Evolutionary conservation across 352 stramenopile genomes (phyloP).

Genomic region (Pythium sukuiense): DNA sequence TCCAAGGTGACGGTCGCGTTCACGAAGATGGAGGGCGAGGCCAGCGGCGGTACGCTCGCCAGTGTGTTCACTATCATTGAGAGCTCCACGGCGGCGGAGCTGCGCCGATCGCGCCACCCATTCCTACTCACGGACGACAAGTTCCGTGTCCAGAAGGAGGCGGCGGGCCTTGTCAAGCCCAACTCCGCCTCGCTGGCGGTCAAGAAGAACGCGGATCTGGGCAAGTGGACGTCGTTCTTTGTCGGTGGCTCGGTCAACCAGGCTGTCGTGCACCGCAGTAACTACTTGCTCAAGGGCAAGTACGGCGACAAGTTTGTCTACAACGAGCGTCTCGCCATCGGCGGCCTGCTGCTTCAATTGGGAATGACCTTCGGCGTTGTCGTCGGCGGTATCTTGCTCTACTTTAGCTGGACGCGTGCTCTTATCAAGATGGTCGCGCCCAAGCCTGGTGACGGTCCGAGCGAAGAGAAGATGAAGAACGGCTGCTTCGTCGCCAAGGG

Average conservation of each 20-base stretch:
- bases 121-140: slow-evolving; percentile 57
- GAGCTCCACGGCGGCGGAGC: slow-evolving; percentile 41
- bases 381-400: slow-evolving; percentile 45
- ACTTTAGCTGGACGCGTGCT: slow-evolving; percentile 58
- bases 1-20: slow-evolving; percentile 50
- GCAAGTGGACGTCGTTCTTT: slow-evolving; percentile 66
- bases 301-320: slow-evolving; percentile 74
- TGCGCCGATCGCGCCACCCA: slow-evolving; percentile 44
- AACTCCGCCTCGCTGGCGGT: slow-evolving; percentile 42
- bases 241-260: slow-evolving; percentile 82
- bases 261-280: slow-evolving; percentile 76
- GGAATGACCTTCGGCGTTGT: slow-evolving; percentile 38
- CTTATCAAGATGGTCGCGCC: slow-evolving; percentile 72
- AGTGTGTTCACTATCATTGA: slow-evolving; percentile 62
- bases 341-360: slow-evolving; percentile 46
- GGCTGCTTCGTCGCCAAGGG: slow-evolving; percentile 67
- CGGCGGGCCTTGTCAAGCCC: slow-evolving; percentile 29
- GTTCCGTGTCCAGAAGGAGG: slow-evolving; percentile 38
- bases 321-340: slow-evolving; percentile 53
- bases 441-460: slow-evolving; percentile 82
- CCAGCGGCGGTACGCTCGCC: slow-evolving; percentile 61
- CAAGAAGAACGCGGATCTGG: slow-evolving; percentile 68
- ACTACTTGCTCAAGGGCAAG: slow-evolving; percentile 48
- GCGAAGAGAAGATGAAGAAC: slow-evolving; percentile 71
- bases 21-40: slow-evolving; percentile 44